These are phyloP conservation scores for Trichodelitschia bisporula DNA, from an alignment of 495 filamentous ascomycete species.

Conservation along the genomic window DNA sequence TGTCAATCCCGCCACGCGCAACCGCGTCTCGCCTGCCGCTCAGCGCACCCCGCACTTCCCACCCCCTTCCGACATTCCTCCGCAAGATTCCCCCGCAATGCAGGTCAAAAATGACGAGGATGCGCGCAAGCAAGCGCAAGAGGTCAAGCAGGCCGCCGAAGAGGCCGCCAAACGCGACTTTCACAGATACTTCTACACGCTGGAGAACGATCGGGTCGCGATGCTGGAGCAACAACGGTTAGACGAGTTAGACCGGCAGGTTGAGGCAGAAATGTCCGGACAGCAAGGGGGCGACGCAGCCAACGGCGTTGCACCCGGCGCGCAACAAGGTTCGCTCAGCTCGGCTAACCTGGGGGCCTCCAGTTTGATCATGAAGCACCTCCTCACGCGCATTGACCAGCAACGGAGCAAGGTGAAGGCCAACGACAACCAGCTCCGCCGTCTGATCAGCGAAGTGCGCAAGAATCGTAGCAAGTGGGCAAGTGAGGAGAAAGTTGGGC, in stretches of 20 bases:
- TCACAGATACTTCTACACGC: slow-evolving; percentile 74
- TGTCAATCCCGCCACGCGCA: slow-evolving; percentile 21
- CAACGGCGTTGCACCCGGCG: slow-evolving; percentile 18
- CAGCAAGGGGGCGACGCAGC: slow-evolving; percentile 26
- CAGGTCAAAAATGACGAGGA: too few relatives aligned
- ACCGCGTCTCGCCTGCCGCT: too few relatives aligned
- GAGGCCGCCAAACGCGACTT: slow-evolving; percentile 75
- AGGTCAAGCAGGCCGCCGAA: slow-evolving; percentile 80
- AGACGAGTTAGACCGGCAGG: slow-evolving; percentile 85
- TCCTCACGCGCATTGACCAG: slow-evolving; percentile 84
- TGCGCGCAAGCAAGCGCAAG: slow-evolving; percentile 76
- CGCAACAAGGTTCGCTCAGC: slow-evolving; percentile 63
- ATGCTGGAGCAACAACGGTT: slow-evolving; percentile 96
- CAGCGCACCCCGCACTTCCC: slow-evolving; percentile 18
- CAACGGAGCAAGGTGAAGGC: slow-evolving; percentile 70
- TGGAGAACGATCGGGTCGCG: slow-evolving; percentile 82
- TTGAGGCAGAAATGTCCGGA: slow-evolving; percentile 77
- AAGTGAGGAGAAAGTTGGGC: slow-evolving; percentile 84
- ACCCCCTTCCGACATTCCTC: too few relatives aligned
- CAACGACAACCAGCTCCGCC: slow-evolving; percentile 76
- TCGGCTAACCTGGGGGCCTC: slow-evolving; percentile 88
- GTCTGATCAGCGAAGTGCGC: slow-evolving; percentile 82
- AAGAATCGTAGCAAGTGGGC: slow-evolving; percentile 98
- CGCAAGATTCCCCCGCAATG: too few relatives aligned
- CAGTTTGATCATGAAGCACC: slow-evolving; percentile 86